Conservation (phyloP, 2,329 filamentous ascomycete species). For the Alternaria arbusti region DNA sequence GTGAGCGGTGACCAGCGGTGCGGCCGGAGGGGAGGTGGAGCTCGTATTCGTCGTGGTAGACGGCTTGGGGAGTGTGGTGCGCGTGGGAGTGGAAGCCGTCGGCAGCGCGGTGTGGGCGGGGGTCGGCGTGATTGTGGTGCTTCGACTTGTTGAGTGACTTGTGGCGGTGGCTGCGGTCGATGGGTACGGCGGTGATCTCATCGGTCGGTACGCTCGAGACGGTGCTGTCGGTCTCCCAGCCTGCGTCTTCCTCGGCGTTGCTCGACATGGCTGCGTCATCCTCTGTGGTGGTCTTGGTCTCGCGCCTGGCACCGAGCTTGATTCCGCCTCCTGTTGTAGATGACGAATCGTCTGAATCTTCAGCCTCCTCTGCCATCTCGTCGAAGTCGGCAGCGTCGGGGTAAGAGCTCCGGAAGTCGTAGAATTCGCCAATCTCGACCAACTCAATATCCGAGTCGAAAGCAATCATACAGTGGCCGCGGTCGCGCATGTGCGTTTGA, state of each 20-base stretch:
- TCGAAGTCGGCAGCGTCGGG: constrained; percentile 75
- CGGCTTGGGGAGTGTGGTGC: constrained; percentile 73
- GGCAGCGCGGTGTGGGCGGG: constrained; percentile 73
- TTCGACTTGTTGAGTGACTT: constrained; percentile 74
- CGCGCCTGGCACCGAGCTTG: constrained; percentile 71
- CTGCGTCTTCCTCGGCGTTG: constrained; percentile 72
- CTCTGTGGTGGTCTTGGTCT: constrained; percentile 49
- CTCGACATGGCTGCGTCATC: constrained; percentile 50
- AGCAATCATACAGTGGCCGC: constrained; percentile 95
- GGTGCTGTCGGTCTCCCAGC: constrained; percentile 96
- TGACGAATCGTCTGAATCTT: constrained; percentile 55
- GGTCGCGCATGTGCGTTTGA: constrained; percentile 97
- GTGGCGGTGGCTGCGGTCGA: constrained; percentile 75
- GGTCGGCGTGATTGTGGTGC: constrained; percentile 76
- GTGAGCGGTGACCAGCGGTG: constrained; percentile 85
- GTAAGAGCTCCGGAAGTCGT: constrained; percentile 96
- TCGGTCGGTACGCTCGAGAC: constrained; percentile 83
- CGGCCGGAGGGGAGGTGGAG: constrained; percentile 90
- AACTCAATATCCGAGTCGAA: constrained; percentile 89
- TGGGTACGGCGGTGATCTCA: constrained; percentile 79
- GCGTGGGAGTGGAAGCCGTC: constrained; percentile 85
- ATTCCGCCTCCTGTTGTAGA: constrained; percentile 63
- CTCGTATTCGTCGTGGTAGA: constrained; percentile 92
- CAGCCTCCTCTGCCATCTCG: constrained; percentile 51
- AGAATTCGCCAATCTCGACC: constrained; percentile 93